Base-by-base conservation (phyloP, 805 yeast genomes). In the Nakazawaea peltata region DNA sequence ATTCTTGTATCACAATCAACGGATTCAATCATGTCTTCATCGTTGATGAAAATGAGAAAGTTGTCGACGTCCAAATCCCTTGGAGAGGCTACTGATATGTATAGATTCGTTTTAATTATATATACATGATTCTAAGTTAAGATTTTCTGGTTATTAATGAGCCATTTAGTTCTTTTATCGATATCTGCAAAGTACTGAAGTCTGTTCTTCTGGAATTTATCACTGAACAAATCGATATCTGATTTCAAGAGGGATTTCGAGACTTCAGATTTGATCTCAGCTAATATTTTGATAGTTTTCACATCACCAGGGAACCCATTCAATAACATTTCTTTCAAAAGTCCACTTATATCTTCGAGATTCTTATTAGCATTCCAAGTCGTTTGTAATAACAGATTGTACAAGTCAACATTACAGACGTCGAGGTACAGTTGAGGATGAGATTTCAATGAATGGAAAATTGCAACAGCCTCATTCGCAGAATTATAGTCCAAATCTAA, bases 1-100 rank as follows among this genome's bases (percentile, higher is more conserved):
- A 82, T 50, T 59, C 75, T 9, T 82, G 92, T 53, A 82, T 82
- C 37, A 71, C 83, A 2, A 81, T 82, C 30, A 74, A 76, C 6
- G 61, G 74, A 12, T 77, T 63, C 48, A 74, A 70, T 2, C 73
- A 69, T 65, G 79, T 65, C 53, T 79, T 57, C 50, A 59, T 78
- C 1, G 57, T 70, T 9, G 76, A 77, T 36, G 69, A 63, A 2
- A 55, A 55, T 6, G 72, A 66, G 14, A 54, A 42, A 9, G 77
- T 77, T 3, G 64, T 54, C 1, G 86, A 81, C 49, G 59, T 80
- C 14, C 78, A 85, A 83, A 63, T 69, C 17, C 81, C 87, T 5
- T 69, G 69, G 57, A 63, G 70, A 47, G 77, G 77, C 3, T 76
- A 61, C 59, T 57, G 40, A 24, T 23, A 9, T 10, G 8, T 15